Conservation (phyloP, 345 rosid genomes). For the Dipteronia dyeriana region DNA sequence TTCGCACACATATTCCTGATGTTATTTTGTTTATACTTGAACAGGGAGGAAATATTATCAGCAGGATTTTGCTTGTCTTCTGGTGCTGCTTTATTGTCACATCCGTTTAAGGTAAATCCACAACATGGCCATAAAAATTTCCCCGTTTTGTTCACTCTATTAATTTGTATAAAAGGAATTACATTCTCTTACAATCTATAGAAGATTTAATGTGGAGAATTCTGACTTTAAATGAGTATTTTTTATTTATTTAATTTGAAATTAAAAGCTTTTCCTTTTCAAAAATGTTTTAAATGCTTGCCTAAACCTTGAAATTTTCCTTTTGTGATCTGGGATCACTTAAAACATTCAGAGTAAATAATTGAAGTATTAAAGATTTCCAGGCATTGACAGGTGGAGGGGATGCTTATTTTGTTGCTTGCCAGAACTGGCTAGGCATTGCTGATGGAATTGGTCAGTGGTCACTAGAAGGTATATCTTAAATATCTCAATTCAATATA, state of each 20-base stretch:
- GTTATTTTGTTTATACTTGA: conserved; percentile 21
- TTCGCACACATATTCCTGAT: background rate
- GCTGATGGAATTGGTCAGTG: conserved; percentile 79
- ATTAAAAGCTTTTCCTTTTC: background rate
- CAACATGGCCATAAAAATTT: background rate
- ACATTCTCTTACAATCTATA: background rate
- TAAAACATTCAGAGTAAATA: conserved; percentile 34
- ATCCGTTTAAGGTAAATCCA: conserved; percentile 58
- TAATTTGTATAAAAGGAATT: background rate
- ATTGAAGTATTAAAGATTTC: conserved; percentile 64
- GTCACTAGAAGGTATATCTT: conserved; percentile 67
- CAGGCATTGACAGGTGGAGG: conserved; percentile 90
- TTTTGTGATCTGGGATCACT: conserved; percentile 4
- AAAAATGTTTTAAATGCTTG: background rate
- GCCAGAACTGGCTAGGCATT: conserved; percentile 68
- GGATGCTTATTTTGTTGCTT: conserved; percentile 68
- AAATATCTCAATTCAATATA: background rate
- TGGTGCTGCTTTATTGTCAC: conserved; percentile 56
- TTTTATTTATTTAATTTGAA: background rate
- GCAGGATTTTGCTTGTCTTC: conserved; percentile 49
- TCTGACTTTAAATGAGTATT: background rate
- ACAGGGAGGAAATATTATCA: conserved; percentile 51
- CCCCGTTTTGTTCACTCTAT: background rate
- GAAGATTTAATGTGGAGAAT: background rate
- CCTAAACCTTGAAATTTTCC: background rate